Evolutionary conservation across 2,329 filamentous ascomycete species (phyloP).

Genomic region (Clarireedia hainanense): DNA sequence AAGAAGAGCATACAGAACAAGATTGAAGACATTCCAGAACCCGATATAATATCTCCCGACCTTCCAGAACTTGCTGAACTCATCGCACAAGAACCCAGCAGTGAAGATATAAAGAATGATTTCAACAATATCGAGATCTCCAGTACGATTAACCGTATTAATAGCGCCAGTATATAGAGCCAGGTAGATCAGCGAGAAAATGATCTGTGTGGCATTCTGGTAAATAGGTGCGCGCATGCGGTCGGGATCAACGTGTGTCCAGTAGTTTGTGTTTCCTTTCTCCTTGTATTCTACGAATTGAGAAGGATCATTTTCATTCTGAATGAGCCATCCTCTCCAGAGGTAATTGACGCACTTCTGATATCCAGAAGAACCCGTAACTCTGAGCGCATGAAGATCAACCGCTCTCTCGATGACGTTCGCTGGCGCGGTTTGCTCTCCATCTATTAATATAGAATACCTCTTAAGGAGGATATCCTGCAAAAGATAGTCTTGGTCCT

Average conservation of each 20-base stretch:
- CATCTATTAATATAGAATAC: conserved; percentile 73
- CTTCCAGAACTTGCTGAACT: conserved; percentile 85
- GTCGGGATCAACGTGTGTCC: conserved; percentile 83
- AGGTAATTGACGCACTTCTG: conserved; percentile 86
- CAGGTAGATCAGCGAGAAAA: conserved; percentile 77
- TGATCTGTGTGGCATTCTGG: conserved; percentile 82
- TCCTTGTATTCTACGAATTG: conserved; percentile 82
- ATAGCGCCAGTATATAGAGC: conserved; percentile 82
- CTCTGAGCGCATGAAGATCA: conserved; percentile 77
- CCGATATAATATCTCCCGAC: conserved; percentile 84
- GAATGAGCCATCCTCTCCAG: conserved; percentile 95
- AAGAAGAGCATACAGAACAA: conserved; percentile 70
- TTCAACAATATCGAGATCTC: conserved; percentile 79
- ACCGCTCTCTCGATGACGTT: conserved; percentile 93
- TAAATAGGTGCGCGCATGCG: conserved; percentile 89
- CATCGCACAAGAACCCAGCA: conserved; percentile 81
- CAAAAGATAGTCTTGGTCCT: conserved; percentile 70
- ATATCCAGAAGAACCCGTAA: conserved; percentile 90
- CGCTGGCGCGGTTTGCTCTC: conserved; percentile 61
- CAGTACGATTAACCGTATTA: conserved; percentile 83
- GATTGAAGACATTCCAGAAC: conserved; percentile 97
- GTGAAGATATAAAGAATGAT: conserved; percentile 86
- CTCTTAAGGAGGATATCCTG: conserved; percentile 78
- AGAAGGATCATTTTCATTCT: conserved; percentile 85
- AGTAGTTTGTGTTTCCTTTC: conserved; percentile 70